Evolutionary conservation across 129 eudicot genomes (phyloP), one percentile per base, ranked within the genome.

Genomic region (Centaurea solstitialis): DNA sequence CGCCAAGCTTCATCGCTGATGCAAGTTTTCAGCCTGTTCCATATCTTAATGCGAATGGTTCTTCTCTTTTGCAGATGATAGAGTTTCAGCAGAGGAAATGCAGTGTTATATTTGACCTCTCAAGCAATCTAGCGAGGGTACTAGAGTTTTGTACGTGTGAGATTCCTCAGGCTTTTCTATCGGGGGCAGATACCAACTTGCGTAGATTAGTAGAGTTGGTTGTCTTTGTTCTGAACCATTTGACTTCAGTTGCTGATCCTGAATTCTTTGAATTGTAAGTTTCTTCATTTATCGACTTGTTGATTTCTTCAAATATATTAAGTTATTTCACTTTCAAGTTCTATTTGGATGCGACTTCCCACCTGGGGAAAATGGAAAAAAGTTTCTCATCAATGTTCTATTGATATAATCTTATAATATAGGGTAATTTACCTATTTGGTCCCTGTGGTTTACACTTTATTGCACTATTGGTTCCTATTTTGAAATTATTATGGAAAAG

Each of bases 71-170:
- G 70, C 87, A 95, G 99, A 81, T 88, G 79, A 77, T 91, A 77
- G 98, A 93, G 77, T 89, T 90, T 79, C 98, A 92, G 79, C 97
- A 86, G 70, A 89, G 93, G 80, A 95, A 95, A 85, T 92, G 97
- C 84, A 84, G 97, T 74, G 94, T 90, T 30, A 91, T 92, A 83
- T 95, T 92, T 82, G 99, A 95, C 83, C 93, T 92, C 50, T 93
- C 97, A 38, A 89, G 98, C 93, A 95, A 95, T 87, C 94, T 95
- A 45, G 98, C 98, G 20, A 90, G 99, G 84, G 91, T 95, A 68
- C 86, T 95, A 7, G 99, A 95, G 80, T 95, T 95, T 81, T 91
- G 93, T 82, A 92, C 99, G 3, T 86, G 81, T 37, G 98, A 95
- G 82, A 87, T 95, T 45, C 98, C 99, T 68, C 92, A 89, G 83